Evolutionary conservation across 352 stramenopile species (phyloP).

Genomic region (Phytopythium aichiense): DNA sequence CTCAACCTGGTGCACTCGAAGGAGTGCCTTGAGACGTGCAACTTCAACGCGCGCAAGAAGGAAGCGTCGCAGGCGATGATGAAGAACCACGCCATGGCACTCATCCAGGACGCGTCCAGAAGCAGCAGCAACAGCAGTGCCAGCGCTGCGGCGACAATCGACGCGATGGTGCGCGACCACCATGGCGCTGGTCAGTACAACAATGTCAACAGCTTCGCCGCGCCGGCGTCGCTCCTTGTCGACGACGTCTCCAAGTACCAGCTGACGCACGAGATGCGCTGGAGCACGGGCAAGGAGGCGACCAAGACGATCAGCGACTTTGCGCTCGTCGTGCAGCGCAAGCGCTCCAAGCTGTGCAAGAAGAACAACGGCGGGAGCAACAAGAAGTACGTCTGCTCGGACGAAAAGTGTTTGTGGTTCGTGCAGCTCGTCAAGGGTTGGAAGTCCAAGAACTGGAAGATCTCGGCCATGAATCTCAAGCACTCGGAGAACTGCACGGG

Average conservation of each 20-base stretch:
- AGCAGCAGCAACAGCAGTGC: not conserved
- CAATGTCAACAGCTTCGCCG: not conserved
- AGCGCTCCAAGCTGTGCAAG: constrained; percentile 77
- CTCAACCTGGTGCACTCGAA: constrained; percentile 62
- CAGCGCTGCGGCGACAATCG: not conserved
- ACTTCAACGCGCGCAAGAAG: constrained; percentile 66
- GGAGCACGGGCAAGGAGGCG: constrained; percentile 69
- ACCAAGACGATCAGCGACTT: constrained; percentile 79
- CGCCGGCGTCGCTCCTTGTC: constrained; percentile 37
- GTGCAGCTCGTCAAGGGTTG: constrained; percentile 74
- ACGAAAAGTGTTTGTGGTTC: constrained; percentile 70
- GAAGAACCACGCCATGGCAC: constrained; percentile 3
- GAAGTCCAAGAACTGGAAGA: constrained; percentile 89
- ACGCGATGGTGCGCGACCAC: constrained; percentile 1
- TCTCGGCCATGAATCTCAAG: constrained; percentile 84
- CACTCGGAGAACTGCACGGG: constrained; percentile 67
- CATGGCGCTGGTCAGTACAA: not conserved
- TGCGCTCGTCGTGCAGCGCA: constrained; percentile 71
- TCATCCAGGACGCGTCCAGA: constrained; percentile 1
- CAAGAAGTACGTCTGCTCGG: constrained; percentile 85
- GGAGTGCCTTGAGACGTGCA: constrained; percentile 72
- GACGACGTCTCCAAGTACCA: constrained; percentile 65
- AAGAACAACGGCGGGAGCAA: constrained; percentile 78
- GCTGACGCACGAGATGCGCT: constrained; percentile 79
- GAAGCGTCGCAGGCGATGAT: constrained; percentile 13